Evolutionary conservation across 352 stramenopile species (phyloP), one percentile per base, ranked within the genome.

Genomic region (Pythium dissotocum): DNA sequence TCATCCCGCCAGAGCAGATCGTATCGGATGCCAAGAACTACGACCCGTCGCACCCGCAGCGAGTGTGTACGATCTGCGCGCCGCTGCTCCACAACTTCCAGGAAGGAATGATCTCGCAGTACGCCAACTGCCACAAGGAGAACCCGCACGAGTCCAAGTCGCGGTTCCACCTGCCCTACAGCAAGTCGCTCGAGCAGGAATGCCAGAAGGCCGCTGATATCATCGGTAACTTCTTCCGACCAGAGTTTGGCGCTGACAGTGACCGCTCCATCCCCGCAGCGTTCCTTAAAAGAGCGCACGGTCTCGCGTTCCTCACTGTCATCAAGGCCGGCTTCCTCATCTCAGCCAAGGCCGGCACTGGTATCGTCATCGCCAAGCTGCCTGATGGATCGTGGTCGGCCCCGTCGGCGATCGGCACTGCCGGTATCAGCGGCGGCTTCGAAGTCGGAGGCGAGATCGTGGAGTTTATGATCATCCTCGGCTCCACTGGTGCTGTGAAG

Each of bases 391-490:
- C 82, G 26, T 99, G 95, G 95, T 97, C 88, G 24, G 91, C 94
- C 9, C 95, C 95, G 1, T 97, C 86, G 32, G 96, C 96, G 9
- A 98, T 99, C 67, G 94, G 93, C n/a, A 94, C 92, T 0, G 87
- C 85, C 0, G 94, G 94, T 12, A 85, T 98, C 56, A 88, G 89
- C 12, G 82, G 79, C 74, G 94, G 94, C 35, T 85, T 94, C 4
- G 78, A 98, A 61, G 79, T 87, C 30, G 94, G 95, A 33, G 93
- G 92, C 16, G 93, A 98, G 73, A 75, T 98, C 14, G 91, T 96
- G 12, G 94, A 99, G 79, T 90, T 98, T 59, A 91, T 98, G 65
- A 97, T 99, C 75, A 89, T 99, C 44, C 80, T 98, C 32, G 97
- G 97, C 72, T 98, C 87, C 1, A 81, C 95, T 28, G 88, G 89